These are phyloP conservation scores for Lepiota subincarnata DNA, from an alignment of 768 basidiomycete species.

Conservation along the genomic window DNA sequence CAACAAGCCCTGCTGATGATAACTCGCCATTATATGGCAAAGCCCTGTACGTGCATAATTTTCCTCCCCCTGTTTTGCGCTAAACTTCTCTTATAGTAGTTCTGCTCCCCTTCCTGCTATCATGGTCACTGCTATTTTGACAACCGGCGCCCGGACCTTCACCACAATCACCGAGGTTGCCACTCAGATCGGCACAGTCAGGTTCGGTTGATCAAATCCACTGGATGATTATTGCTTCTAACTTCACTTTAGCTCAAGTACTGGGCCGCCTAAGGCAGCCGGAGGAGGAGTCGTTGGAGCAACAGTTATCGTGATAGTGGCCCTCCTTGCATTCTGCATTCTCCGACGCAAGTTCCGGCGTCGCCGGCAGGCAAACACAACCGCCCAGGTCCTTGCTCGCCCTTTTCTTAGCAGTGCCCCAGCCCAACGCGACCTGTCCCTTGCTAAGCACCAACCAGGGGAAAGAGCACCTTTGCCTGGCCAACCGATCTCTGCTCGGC, in stretches of 20 bases:
- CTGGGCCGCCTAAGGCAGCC: background rate
- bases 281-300: conserved; percentile 3
- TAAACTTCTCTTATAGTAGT: too few species aligned
- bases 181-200: background rate
- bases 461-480: too few species aligned
- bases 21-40: too few species aligned
- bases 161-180: background rate
- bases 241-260: background rate
- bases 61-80: too few species aligned
- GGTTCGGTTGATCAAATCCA: background rate
- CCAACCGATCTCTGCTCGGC: too few species aligned
- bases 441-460: too few species aligned
- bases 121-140: background rate
- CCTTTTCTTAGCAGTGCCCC: background rate
- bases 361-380: too few species aligned
- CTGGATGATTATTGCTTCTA: background rate
- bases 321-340: background rate
- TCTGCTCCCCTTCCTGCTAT: background rate
- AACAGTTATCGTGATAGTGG: background rate
- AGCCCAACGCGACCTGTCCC: background rate
- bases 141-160: background rate
- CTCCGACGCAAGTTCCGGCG: background rate
- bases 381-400: too few species aligned
- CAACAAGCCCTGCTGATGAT: too few species aligned
- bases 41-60: too few species aligned